Evolutionary conservation across 768 basidiomycete genomes (phyloP), one percentile per base, ranked within the genome.

Genomic region (Suillus fuscotomentosus): DNA sequence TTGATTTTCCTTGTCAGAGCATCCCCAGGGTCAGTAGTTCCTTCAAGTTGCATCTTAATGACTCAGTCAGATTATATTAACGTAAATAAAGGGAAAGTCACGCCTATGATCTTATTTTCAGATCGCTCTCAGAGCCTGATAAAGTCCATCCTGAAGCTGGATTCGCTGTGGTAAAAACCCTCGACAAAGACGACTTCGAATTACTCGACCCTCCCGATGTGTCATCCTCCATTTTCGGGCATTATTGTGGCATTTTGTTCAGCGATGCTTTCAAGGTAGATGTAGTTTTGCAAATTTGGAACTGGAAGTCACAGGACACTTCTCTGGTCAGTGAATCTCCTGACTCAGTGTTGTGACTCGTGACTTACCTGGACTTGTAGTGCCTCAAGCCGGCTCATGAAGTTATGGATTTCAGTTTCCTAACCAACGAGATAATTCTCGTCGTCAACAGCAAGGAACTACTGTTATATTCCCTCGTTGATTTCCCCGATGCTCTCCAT

Each of bases 141-240:
- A 13, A 50, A 50, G 14, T 24, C 65, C 68, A 56, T 63, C 63
- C 63, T 61, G 63, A 62, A 72, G 60, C 66, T 72, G 71, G 24
- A 38, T 38, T 9, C 24, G 3, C 48, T 15, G 6, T 1, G 6
- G 48, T 15, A 14, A 27, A 27, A 27, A 24, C 48, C 13, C 13
- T 48, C 13, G 11, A 48, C n/a, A 22, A 48, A 10, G 5, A 22
- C 3, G 22, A 24, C 24, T 14, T 24, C 22, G 22, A 36, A 11
- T 36, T 13, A 6, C n/a, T 36, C 53, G 5, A 7, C 10, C 5
- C 10, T 11, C 5, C 10, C 4, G 10, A 9, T 47, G 11, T 10
- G 31, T 2, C 20, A 13, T 34, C 14, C 34, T 36, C 20, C 11
- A n/a, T 54, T 36, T 36, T 54, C 20, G 34, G 34, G 6, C 20